Conservation (phyloP, 2,329 filamentous ascomycete genomes). For the Ceratocystis alfenasii region DNA sequence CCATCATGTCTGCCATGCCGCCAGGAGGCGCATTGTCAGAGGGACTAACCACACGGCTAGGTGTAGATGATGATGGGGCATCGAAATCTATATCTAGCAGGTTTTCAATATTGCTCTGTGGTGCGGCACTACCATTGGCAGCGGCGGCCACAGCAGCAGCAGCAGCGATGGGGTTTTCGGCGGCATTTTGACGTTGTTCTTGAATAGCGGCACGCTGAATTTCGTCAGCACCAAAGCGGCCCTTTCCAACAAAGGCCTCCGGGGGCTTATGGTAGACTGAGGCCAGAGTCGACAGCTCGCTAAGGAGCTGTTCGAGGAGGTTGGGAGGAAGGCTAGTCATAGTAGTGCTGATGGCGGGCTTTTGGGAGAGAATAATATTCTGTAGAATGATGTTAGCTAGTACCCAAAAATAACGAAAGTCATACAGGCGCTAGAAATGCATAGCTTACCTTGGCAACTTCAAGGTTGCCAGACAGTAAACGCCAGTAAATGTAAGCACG, state of each 20-base stretch:
- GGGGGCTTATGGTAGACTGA: conserved; percentile 98
- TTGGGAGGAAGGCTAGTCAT: conserved; percentile 77
- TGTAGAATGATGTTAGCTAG: conserved; percentile 18
- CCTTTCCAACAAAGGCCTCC: conserved; percentile 94
- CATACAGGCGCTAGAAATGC: background rate
- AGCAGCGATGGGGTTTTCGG: conserved; percentile 87
- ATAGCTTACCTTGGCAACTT: conserved; percentile 63
- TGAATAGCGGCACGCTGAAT: conserved; percentile 93
- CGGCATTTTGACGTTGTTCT: conserved; percentile 83
- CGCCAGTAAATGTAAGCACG: conserved; percentile 98
- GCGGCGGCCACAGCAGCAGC: conserved; percentile 55
- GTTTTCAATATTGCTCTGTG: conserved; percentile 80
- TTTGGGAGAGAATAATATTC: conserved; percentile 85
- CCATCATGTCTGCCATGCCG: conserved; percentile 53
- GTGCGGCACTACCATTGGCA: conserved; percentile 40
- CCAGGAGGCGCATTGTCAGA: conserved; percentile 34
- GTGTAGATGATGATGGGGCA: conserved; percentile 74
- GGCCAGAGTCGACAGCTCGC: conserved; percentile 83
- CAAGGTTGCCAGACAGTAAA: conserved; percentile 78
- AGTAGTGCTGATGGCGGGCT: conserved; percentile 86
- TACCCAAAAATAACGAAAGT: background rate
- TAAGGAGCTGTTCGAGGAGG: conserved; percentile 79
- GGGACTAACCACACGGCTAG: conserved; percentile 57
- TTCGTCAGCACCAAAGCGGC: conserved; percentile 82
- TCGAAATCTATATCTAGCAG: conserved; percentile 94